Percentiles rank a stretch among this genome's conserved stretches.
phyloP scores from a whole-genome alignment of 768 basidiomycete species.

The Cyclocybe cylindracea region DNA sequence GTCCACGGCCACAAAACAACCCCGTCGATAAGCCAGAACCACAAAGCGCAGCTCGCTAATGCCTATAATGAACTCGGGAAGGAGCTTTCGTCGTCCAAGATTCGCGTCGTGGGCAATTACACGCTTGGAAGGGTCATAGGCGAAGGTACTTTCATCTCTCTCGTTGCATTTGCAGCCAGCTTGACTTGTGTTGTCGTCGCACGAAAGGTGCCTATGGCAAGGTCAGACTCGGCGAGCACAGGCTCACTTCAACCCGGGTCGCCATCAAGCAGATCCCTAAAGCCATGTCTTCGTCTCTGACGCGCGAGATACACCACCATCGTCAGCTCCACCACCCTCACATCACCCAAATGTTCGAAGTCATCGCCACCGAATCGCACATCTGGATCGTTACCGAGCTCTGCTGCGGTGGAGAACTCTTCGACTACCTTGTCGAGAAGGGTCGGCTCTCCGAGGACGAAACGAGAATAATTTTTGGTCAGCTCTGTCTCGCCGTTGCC shows the following conservation, averaged over 20 bases:
- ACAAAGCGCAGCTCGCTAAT: constrained; percentile 87
- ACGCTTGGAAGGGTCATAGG: constrained; percentile 93
- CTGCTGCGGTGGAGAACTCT: constrained; percentile 95
- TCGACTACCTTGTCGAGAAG: constrained; percentile 97
- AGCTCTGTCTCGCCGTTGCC: constrained; percentile 89
- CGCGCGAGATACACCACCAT: constrained; percentile 98
- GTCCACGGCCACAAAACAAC: constrained; percentile 60
- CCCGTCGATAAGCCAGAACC: constrained; percentile 67
- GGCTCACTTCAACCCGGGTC: constrained; percentile 87
- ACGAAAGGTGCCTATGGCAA: constrained; percentile 89
- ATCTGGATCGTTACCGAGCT: constrained; percentile 99
- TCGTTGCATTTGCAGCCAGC: not conserved
- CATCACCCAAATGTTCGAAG: constrained; percentile 95
- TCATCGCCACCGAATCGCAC: constrained; percentile 92
- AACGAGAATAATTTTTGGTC: constrained; percentile 88
- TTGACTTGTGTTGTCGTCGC: constrained; percentile 1
- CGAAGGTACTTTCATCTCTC: constrained; percentile 67
- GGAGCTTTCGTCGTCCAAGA: constrained; percentile 88
- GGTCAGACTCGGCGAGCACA: constrained; percentile 92
- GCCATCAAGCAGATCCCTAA: constrained; percentile 99
- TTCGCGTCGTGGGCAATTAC: constrained; percentile 93
- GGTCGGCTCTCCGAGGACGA: constrained; percentile 86
- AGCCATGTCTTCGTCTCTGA: constrained; percentile 85
- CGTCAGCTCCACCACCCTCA: constrained; percentile 95
- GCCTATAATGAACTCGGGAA: constrained; percentile 98